These are phyloP conservation scores for Aureobasidium uvarum DNA, from an alignment of 2,329 filamentous ascomycete species.

Conservation along the genomic window DNA sequence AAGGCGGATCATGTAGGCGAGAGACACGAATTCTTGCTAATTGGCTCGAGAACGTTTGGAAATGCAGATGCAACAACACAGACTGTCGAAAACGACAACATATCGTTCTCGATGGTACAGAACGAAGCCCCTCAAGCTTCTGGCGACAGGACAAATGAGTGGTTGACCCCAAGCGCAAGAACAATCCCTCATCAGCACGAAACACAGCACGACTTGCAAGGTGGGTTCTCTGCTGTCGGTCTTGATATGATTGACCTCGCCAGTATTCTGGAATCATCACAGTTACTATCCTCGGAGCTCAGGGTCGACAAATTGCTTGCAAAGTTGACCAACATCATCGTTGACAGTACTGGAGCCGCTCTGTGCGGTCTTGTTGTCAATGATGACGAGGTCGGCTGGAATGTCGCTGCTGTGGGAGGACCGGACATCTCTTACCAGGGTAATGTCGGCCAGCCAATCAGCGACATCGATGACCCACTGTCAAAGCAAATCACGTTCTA, in stretches of 20 bases:
- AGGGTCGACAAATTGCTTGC: slow-evolving; percentile 72
- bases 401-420: slow-evolving; percentile 70
- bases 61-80: slow-evolving; percentile 65
- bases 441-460: slow-evolving; percentile 60
- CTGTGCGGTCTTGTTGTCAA: slow-evolving; percentile 72
- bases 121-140: slow-evolving; percentile 44
- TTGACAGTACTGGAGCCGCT: slow-evolving; percentile 73
- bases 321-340: slow-evolving; percentile 77
- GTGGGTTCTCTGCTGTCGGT: slow-evolving; percentile 62
- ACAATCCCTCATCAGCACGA: slow-evolving; percentile 39
- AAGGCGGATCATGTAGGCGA: slow-evolving; percentile 66
- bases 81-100: slow-evolving; percentile 54
- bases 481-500: slow-evolving; percentile 75
- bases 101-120: slow-evolving; percentile 45
- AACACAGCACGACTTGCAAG: slow-evolving; percentile 44
- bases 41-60: slow-evolving; percentile 60
- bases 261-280: slow-evolving; percentile 73
- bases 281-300: slow-evolving; percentile 75
- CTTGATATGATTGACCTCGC: slow-evolving; percentile 82
- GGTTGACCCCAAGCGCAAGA: slow-evolving; percentile 45
- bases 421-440: slow-evolving; percentile 50
- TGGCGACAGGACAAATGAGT: slow-evolving; percentile 50
- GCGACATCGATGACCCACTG: slow-evolving; percentile 63
- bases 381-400: slow-evolving; percentile 65
- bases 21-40: slow-evolving; percentile 65